Evolutionary conservation across 2,329 filamentous ascomycete species (phyloP), one percentile per base, ranked within the genome.

Genomic region (Apiospora malaysiana): DNA sequence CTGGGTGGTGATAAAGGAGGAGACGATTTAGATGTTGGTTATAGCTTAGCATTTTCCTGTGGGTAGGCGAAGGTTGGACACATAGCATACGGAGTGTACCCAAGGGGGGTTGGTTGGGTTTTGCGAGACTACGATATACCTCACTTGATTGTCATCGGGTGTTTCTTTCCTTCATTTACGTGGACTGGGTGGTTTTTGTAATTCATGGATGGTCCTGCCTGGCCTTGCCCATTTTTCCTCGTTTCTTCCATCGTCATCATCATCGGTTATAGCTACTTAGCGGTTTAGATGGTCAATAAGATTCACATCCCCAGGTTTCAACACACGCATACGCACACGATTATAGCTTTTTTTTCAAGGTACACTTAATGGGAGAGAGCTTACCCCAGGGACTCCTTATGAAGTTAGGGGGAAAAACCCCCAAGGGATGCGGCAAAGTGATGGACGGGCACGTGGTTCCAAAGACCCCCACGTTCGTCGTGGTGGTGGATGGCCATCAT

Each of bases 211-310:
- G 18, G 56, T 63, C 32, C 18, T 40, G 56, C 9, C 32, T 68
- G 59, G 49, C 51, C 65, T 69, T 47, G 43, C 49, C 21, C 25
- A 49, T 42, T 47, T 47, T 69, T 59, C 47, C 68, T 63, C 18
- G 56, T 63, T 40, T 63, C 27, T 63, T 63, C 42, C 42, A 5
- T 45, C 56, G 18, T 37, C 51, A 63, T 63, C 32, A 63, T 63
- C 69, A 69, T 73, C 51, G 73, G 73, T 74, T 72, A 73, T 70
- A 70, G 43, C 32, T 68, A 63, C 73, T 65, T 72, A 72, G 71
- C 72, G 71, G 72, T 47, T 72, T 75, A 75, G 74, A 75, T 73
- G 73, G 73, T 70, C 70, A 73, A 70, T 72, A 73, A 72, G 73
- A 75, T 75, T 75, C 74, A 74, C 74, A 75, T 75, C 74, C 67